Evolutionary conservation across 768 basidiomycete species (phyloP), one percentile per base, ranked within the genome.

Genomic region (Lentinula lateritia): DNA sequence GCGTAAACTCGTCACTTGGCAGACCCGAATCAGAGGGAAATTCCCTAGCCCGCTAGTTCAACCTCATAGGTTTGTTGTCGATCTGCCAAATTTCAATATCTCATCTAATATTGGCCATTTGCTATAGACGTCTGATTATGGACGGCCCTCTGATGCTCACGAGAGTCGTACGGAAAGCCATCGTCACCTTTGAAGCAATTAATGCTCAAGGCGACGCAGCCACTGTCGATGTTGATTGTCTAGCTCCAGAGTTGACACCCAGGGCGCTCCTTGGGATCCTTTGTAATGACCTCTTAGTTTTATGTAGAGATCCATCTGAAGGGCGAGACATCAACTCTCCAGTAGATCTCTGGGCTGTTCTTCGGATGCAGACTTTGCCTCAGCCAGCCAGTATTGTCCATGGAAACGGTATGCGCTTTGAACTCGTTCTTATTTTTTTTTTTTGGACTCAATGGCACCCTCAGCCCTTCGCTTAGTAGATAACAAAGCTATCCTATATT

Each of bases 11-110:
- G 91, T 98, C 16, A 86, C 90, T 69, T 95, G 92, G 92, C 93
- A 95, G 74, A 69, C 87, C 39, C 82, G 93, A 66, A 98, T 99
- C 67, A 82, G 89, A 42, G 92, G 93, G 18, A 91, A 86, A 70
- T 98, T 97, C 73, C 95, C 94, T 7, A 95, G 93, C 62, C 95
- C 97, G n/a, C 78, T 99, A 41, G 97, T 99, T 39, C 97, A 98
- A 72, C 97, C 97, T 7, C 97, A 99, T 76, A 87, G 93, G 91
- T 93, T 69, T 70, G 38, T 82, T 67, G n/a, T 15, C 23, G 6
- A 60, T 55, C 60, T 18, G 28, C 12, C 41, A n/a, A 9, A 18
- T 42, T 39, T 57, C 35, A 53, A 28, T 60, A 36, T 36, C 13
- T 41, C 20, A 10, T n/a, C 48, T 64, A 63, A 23, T 10, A 64